Percentiles rank a stretch among this genome's conserved stretches.
Evolutionary conservation across 2,329 filamentous ascomycete genomes (phyloP).

Genomic region (Trichophyton verrucosum): DNA sequence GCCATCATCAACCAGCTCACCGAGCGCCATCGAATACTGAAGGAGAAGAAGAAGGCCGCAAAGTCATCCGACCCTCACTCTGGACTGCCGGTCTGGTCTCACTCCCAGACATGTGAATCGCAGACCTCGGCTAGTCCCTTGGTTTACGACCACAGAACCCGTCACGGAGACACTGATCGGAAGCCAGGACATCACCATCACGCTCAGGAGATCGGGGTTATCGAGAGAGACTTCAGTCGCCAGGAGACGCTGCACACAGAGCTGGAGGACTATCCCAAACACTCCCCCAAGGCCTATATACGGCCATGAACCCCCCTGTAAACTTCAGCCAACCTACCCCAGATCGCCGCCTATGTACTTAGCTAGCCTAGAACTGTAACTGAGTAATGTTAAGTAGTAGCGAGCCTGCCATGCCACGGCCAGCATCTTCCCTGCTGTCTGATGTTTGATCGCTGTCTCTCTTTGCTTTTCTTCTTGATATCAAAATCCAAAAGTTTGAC

Average conservation of each 20-base stretch:
- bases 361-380: not conserved
- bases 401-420: not conserved
- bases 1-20: constrained; percentile 15
- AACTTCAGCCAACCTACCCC: not conserved
- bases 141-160: not conserved
- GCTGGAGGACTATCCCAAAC: not conserved
- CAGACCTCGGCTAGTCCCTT: not conserved
- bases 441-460: not conserved
- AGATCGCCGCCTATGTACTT: not conserved
- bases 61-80: not conserved
- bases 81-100: not conserved
- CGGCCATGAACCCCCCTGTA: not conserved
- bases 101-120: not conserved
- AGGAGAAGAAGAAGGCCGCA: constrained; percentile 7
- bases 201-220: constrained; percentile 7
- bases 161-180: not conserved
- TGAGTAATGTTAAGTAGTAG: not conserved
- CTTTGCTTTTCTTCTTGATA: not conserved
- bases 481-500: not conserved
- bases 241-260: constrained; percentile 7
- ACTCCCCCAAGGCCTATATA: constrained; percentile 4
- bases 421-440: not conserved
- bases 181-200: not conserved
- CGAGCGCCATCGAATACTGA: constrained; percentile 10
- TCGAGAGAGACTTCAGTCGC: constrained; percentile 3